phyloP scores from a whole-genome alignment of 257 asterid genomes.

The Scutellaria galericulata region DNA sequence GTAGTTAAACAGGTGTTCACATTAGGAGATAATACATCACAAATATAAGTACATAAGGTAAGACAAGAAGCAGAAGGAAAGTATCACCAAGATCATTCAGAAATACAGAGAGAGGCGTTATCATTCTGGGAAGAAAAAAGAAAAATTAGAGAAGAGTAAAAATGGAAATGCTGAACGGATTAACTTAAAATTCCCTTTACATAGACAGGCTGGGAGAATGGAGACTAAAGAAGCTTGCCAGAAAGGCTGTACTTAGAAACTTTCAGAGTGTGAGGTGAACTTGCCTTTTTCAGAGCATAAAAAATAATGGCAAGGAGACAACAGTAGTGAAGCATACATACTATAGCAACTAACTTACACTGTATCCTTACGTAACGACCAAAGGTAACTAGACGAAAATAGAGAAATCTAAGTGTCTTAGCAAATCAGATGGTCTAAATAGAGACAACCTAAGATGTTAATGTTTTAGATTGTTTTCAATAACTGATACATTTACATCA shows the following conservation, averaged over 20 bases:
- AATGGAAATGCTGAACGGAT: conserved; percentile 1
- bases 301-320: conserved; percentile 12
- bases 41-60: background rate
- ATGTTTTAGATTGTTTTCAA: conserved; percentile 12
- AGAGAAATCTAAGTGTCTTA: background rate
- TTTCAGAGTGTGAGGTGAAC: background rate
- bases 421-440: conserved; percentile 18
- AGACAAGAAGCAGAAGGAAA: conserved; percentile 11
- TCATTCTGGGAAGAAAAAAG: background rate
- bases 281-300: background rate
- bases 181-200: background rate
- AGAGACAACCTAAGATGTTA: conserved; percentile 13
- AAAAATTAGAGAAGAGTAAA: background rate
- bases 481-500: conserved; percentile 24
- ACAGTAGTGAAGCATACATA: conserved; percentile 6
- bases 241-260: background rate
- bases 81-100: background rate
- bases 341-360: conserved; percentile 1
- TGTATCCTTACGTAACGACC: background rate
- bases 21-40: background rate
- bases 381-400: background rate
- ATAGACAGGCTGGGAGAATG: background rate
- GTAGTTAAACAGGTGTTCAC: background rate
- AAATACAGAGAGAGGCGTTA: background rate
- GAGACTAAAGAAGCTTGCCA: background rate